phyloP scores from a whole-genome alignment of 176 grass and related monocot species.

The Puya raimondii region DNA sequence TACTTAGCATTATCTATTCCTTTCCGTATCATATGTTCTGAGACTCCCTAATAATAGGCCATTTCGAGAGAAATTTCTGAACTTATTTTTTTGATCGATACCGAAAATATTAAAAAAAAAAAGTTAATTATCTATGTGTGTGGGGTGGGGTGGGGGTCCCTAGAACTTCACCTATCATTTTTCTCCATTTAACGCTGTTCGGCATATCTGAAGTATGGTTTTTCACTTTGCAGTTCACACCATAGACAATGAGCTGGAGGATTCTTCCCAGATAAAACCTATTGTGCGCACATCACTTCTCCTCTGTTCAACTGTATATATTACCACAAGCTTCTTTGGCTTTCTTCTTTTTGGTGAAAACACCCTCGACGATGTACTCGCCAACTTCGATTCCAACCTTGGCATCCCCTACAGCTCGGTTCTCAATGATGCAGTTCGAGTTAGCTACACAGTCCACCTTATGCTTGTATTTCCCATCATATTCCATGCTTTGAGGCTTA shows the following conservation, averaged over 20 bases:
- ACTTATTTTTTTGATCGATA: no score
- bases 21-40: neutral
- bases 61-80: no score
- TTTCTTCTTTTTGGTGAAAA: slow-evolving; percentile 85
- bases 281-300: slow-evolving; percentile 58
- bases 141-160: no score
- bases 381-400: slow-evolving; percentile 88
- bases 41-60: no score
- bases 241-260: slow-evolving; percentile 74
- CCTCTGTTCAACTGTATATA: slow-evolving; percentile 76
- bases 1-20: neutral
- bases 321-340: slow-evolving; percentile 78
- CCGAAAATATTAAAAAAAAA: no score
- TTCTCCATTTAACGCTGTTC: no score
- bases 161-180: no score
- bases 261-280: slow-evolving; percentile 72
- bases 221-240: slow-evolving; percentile 61
- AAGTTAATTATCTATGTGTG: no score
- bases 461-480: slow-evolving; percentile 99
- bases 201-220: neutral
- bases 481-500: slow-evolving; percentile 86
- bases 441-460: slow-evolving; percentile 81
- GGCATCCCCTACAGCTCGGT: slow-evolving; percentile 81
- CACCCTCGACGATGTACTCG: slow-evolving; percentile 76
- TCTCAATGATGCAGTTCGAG: slow-evolving; percentile 71